Percentiles rank a stretch among this genome's conserved stretches.
phyloP scores from a whole-genome alignment of 1,284 basidiomycete genomes.

The Ganoderma lucidum region DNA sequence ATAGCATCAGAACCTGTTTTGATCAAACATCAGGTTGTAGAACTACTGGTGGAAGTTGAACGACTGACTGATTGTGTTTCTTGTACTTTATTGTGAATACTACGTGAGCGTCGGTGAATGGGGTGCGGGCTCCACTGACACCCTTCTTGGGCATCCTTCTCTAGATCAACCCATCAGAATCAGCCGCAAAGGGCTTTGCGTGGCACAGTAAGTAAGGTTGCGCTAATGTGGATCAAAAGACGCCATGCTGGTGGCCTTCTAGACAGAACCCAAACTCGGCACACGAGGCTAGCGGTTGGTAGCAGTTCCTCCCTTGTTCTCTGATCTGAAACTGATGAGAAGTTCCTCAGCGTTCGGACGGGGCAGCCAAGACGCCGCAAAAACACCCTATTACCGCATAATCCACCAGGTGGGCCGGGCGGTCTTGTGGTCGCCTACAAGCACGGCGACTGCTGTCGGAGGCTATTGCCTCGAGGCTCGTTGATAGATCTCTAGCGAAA shows the following conservation, averaged over 20 bases:
- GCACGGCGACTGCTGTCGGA: not conserved
- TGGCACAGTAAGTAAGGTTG: not conserved
- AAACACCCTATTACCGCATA: not conserved
- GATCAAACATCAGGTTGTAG: not conserved
- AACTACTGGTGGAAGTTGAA: not conserved
- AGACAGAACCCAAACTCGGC: not conserved
- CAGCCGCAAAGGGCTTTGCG: not conserved
- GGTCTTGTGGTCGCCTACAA: not conserved
- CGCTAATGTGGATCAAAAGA: not conserved
- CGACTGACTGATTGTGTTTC: not conserved
- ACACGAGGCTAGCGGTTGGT: conserved; percentile 6
- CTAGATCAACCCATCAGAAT: not conserved
- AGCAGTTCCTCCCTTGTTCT: not conserved
- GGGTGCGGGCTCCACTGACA: not conserved
- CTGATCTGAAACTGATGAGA: conserved; percentile 6
- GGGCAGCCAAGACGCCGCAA: not conserved
- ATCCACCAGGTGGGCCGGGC: not conserved
- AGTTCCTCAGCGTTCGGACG: conserved; percentile 1
- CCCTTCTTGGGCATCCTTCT: not conserved
- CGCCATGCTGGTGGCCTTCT: not conserved
- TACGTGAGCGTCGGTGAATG: not conserved
- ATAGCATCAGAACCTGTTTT: not conserved
- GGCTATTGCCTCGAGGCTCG: not conserved
- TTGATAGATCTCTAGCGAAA: not conserved
- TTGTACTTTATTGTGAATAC: not conserved